Evolutionary conservation across 148 eudicot genomes (phyloP), one percentile per base, ranked within the genome.

Genomic region (Chenopodium berlandieri): DNA sequence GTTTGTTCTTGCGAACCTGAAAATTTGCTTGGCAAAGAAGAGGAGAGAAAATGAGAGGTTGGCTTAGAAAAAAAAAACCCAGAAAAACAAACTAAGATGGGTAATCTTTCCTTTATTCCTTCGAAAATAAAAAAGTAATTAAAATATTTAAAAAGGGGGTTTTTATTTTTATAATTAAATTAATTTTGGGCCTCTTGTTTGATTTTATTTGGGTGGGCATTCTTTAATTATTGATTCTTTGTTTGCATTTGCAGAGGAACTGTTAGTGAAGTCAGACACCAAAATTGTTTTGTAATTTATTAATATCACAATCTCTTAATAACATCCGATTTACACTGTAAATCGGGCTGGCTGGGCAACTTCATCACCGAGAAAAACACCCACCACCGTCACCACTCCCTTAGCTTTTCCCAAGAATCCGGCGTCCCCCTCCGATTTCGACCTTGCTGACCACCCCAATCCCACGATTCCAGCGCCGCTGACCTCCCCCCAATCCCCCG

Each of bases 1-100:
- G 79, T 9, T 70, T 60, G 40, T 80, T 69, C 76, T 73, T 76
- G 48, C 77, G 64, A 71, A 84, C 86, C 86, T 84, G 86, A 72
- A 75, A 78, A 73, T 32, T 80, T 80, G 80, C 66, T 80, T 80
- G 86, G 86, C 76, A 63, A 84, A 54, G 86, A 63, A 84, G 77
- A 84, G 83, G 83, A 71, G 82, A 84, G 80, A 83, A 40, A 76
- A 14, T 12, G 62, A 72, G 56, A 80, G 73, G 44, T 44, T 79
- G 80, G 86, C 76, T 79, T 48, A 56, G 47, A 31, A 70, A 82
- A 79, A 79, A 11, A n/a, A 48, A 60, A 37, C 78, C 23, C 82
- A 80, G 48, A 74, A 50, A 79, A 70, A 62, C 46, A 40, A 67
- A 48, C 84, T 75, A 40, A 75, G 79, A 73, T 83, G 75, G 67